A percentile compares a stretch with the other conserved stretches of the same genome.
These are phyloP conservation scores for Cardamine occulta DNA, from an alignment of 345 rosid species.

Conservation along the genomic window DNA sequence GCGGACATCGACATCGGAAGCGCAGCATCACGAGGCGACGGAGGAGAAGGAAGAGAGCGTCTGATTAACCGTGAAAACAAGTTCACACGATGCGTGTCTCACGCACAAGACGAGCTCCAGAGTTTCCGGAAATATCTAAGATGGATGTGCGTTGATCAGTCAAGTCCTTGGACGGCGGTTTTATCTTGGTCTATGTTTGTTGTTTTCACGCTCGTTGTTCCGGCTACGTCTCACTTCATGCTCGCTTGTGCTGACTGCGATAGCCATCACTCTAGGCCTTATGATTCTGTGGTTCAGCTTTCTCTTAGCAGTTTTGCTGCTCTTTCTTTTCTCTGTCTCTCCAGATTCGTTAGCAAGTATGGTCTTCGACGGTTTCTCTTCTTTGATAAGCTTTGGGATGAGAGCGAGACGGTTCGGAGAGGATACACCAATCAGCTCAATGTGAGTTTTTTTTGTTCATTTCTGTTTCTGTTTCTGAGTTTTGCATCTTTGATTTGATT, in stretches of 20 bases:
- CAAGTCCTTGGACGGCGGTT: constrained; percentile 53
- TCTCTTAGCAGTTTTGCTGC: constrained; percentile 74
- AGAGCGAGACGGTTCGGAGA: constrained; percentile 74
- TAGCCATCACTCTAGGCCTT: constrained; percentile 67
- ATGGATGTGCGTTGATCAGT: constrained; percentile 96
- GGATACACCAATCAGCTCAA: constrained; percentile 81
- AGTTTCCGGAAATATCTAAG: constrained; percentile 75
- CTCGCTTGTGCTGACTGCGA: constrained; percentile 83
- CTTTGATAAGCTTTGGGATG: constrained; percentile 90
- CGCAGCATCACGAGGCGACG: constrained; percentile 8
- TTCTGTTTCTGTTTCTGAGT: neutral
- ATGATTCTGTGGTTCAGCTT: constrained; percentile 77
- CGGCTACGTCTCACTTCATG: constrained; percentile 72
- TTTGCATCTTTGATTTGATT: constrained; percentile 2
- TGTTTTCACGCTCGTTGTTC: constrained; percentile 64
- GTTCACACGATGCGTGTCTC: constrained; percentile 56
- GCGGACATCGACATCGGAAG: constrained; percentile 53
- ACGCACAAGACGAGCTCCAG: constrained; percentile 75
- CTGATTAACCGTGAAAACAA: constrained; percentile 43
- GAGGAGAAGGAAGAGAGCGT: constrained; percentile 39
- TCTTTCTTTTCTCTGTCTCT: constrained; percentile 70
- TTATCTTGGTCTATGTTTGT: constrained; percentile 82
- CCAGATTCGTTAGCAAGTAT: constrained; percentile 63
- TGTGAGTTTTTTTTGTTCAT: constrained; percentile 49
- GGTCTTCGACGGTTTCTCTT: constrained; percentile 83